Percentiles rank a stretch among this genome's conserved stretches.
phyloP scores from a whole-genome alignment of 179 eudicot species.

The Silene vulgaris region DNA sequence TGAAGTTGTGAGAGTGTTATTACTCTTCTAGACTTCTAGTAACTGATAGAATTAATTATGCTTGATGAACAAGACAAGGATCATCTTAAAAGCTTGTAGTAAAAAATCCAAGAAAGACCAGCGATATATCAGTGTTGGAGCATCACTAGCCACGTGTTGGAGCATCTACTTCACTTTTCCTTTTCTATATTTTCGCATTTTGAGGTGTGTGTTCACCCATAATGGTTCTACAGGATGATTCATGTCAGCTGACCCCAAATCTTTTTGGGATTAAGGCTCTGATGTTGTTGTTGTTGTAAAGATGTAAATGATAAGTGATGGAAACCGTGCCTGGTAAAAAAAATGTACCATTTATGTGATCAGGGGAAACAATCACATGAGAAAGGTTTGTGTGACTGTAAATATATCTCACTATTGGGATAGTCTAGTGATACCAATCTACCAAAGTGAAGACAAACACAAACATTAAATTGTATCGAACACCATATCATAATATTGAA shows the following conservation, averaged over 20 bases:
- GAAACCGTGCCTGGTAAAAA: neutral
- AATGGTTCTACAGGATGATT: no score
- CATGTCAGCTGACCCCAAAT: no score
- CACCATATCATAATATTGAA: neutral
- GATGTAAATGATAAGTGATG: neutral
- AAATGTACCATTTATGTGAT: neutral
- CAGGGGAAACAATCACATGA: neutral
- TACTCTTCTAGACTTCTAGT: neutral
- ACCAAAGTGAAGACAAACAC: neutral
- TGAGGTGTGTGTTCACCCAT: no score
- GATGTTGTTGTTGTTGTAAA: no score
- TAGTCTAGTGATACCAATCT: neutral
- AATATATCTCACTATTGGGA: neutral
- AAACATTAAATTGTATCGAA: neutral
- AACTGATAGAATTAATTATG: neutral
- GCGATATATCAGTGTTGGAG: neutral
- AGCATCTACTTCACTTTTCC: no score
- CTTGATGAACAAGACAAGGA: constrained; percentile 10
- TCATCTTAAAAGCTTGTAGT: neutral
- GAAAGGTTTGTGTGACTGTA: neutral
- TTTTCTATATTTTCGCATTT: no score
- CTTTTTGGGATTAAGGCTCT: no score
- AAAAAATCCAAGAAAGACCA: neutral
- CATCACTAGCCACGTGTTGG: neutral
- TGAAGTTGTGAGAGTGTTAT: neutral